phyloP scores from a whole-genome alignment of 352 stramenopile species.

The Phytopythium kandeliae region DNA sequence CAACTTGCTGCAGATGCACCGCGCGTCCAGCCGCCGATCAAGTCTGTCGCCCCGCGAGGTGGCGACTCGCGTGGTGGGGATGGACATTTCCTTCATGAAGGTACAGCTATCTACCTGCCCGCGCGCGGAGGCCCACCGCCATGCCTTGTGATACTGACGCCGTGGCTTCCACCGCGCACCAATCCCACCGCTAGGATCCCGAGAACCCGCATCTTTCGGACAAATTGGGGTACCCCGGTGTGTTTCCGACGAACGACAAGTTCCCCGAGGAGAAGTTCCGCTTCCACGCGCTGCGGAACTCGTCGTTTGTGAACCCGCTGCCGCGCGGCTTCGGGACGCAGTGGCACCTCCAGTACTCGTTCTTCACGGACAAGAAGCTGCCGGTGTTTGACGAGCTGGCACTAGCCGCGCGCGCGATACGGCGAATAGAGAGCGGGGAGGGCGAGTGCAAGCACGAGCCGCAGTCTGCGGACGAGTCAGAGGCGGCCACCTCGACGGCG shows the following conservation, averaged over 20 bases:
- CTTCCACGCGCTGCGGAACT: conserved; percentile 59
- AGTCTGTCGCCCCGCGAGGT: conserved; percentile 44
- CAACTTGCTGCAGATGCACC: conserved; percentile 76
- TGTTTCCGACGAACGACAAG: conserved; percentile 71
- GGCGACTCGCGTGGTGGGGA: conserved; percentile 50
- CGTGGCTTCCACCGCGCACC: too few relatives aligned
- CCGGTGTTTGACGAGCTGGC: conserved; percentile 67
- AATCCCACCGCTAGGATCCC: conserved; percentile 31
- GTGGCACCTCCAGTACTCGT: conserved; percentile 83
- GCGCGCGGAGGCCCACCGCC: background rate
- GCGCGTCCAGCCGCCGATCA: conserved; percentile 35
- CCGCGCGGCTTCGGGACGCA: conserved; percentile 72
- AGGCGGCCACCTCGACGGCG: background rate
- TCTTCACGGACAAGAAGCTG: conserved; percentile 75
- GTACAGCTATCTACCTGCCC: conserved; percentile 16
- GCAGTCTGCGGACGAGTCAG: background rate
- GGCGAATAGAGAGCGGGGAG: conserved; percentile 18
- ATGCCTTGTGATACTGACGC: conserved; percentile 3
- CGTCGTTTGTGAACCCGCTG: conserved; percentile 70
- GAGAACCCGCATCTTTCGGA: conserved; percentile 61
- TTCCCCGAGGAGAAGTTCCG: conserved; percentile 83
- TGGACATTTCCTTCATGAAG: conserved; percentile 74
- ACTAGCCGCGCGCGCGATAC: conserved; percentile 43
- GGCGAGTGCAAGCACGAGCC: conserved; percentile 3
- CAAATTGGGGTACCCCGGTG: conserved; percentile 59